Evolutionary conservation across 1,139 yeast genomes (phyloP).

Genomic region (Suhomyces anneliseae): DNA sequence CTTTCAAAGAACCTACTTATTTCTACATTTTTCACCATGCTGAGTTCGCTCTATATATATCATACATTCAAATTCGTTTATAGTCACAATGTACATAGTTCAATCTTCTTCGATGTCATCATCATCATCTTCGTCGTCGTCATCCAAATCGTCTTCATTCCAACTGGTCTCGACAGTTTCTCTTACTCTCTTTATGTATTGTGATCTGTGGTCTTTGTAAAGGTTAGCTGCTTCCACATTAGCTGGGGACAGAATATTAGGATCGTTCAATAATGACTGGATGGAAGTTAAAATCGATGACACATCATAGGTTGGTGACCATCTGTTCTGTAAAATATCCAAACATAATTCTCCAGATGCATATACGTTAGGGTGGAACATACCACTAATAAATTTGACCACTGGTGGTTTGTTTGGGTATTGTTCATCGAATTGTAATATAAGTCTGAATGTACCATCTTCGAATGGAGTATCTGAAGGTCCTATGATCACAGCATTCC

Average conservation of each 20-base stretch:
- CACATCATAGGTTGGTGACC: constrained; percentile 99
- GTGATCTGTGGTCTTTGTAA: constrained; percentile 92
- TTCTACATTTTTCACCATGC: too few species aligned
- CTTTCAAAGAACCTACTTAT: too few species aligned
- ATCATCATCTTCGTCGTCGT: constrained; percentile 60
- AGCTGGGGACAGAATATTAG: constrained; percentile 95
- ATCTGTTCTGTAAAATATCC: constrained; percentile 92
- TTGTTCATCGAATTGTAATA: constrained; percentile 91
- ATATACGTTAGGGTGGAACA: constrained; percentile 98
- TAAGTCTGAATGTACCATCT: constrained; percentile 91
- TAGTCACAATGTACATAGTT: constrained; percentile 6
- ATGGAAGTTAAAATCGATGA: constrained; percentile 92
- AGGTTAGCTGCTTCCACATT: constrained; percentile 97
- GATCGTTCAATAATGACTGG: constrained; percentile 87
- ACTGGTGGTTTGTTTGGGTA: constrained; percentile 96
- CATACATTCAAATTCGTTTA: constrained; percentile 1
- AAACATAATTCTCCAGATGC: constrained; percentile 94
- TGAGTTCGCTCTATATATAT: too few species aligned
- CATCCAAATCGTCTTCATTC: constrained; percentile 62
- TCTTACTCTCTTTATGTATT: constrained; percentile 85
- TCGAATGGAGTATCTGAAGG: constrained; percentile 98
- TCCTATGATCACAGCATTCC: constrained; percentile 96
- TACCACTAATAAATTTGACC: constrained; percentile 86
- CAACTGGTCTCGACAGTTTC: constrained; percentile 93
- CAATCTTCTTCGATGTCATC: constrained; percentile 27